A percentile compares a stretch with the other conserved stretches of the same genome.
These are phyloP conservation scores for Arachnomyces sp. DNA, from an alignment of 2,329 filamentous ascomycete species.

Conservation along the genomic window DNA sequence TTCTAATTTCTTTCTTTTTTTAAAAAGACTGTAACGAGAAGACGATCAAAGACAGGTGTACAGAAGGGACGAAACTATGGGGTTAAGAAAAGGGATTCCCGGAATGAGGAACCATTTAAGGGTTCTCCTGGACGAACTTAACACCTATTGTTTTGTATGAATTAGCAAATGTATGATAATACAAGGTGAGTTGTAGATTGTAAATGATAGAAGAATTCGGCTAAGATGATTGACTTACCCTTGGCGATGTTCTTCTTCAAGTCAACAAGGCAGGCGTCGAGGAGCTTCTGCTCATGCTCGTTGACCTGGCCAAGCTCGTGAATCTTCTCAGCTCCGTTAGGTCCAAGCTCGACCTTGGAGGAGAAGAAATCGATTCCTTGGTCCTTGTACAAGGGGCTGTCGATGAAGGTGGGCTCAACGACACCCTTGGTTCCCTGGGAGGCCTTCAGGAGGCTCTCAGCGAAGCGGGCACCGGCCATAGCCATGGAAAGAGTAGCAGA, in stretches of 20 bases:
- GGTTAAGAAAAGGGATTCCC: no score
- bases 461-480: conserved; percentile 79
- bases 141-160: conserved; percentile 31
- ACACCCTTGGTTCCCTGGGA: conserved; percentile 90
- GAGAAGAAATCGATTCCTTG: conserved; percentile 97
- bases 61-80: no score
- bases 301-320: conserved; percentile 77
- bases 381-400: conserved; percentile 97
- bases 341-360: conserved; percentile 89
- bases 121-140: conserved; percentile 56
- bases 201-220: no score
- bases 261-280: conserved; percentile 72
- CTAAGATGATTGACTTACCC: conserved; percentile 47
- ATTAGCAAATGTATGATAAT: conserved; percentile 5
- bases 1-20: no score
- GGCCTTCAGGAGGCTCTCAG: conserved; percentile 89
- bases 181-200: neutral
- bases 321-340: conserved; percentile 92
- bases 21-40: no score
- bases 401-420: conserved; percentile 91
- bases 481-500: conserved; percentile 98
- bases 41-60: no score
- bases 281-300: conserved; percentile 77
- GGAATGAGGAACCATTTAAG: conserved; percentile 25
- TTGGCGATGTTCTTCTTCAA: conserved; percentile 78